Conservation (phyloP, 768 basidiomycete genomes). For the Boletus sensibilis region DNA sequence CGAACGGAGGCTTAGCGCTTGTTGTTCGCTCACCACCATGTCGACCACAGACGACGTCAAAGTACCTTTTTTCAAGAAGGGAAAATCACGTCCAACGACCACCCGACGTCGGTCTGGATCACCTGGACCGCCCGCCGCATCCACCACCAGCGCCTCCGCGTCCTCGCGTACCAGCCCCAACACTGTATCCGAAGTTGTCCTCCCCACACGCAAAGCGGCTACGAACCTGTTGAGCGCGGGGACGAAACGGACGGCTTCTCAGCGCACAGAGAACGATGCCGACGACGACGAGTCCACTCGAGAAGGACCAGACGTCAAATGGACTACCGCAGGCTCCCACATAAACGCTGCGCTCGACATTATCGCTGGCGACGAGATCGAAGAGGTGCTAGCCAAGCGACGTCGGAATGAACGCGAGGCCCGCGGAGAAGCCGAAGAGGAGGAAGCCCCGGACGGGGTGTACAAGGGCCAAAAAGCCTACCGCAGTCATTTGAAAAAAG, state of each 20-base stretch:
- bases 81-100: slow-evolving; percentile 74
- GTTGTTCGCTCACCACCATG: slow-evolving; percentile 24
- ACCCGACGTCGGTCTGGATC: slow-evolving; percentile 73
- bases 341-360: slow-evolving; percentile 70
- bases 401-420: slow-evolving; percentile 54
- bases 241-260: slow-evolving; percentile 59
- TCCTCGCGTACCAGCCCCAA: slow-evolving; percentile 19
- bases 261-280: slow-evolving; percentile 44
- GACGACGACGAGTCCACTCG: slow-evolving; percentile 46
- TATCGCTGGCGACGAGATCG: slow-evolving; percentile 77
- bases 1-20: not conserved
- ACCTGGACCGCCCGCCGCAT: slow-evolving; percentile 38
- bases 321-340: slow-evolving; percentile 77
- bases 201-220: slow-evolving; percentile 67
- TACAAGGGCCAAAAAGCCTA: slow-evolving; percentile 87
- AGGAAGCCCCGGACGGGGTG: slow-evolving; percentile 68
- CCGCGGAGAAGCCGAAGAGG: slow-evolving; percentile 50
- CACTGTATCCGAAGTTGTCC: slow-evolving; percentile 61
- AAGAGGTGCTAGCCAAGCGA: slow-evolving; percentile 72
- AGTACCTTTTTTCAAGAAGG: slow-evolving; percentile 90
- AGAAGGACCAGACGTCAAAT: slow-evolving; percentile 66
- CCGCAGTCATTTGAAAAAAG: slow-evolving; percentile 76
- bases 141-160: slow-evolving; percentile 21
- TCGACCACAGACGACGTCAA: slow-evolving; percentile 39
- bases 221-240: slow-evolving; percentile 77